Percentiles rank a stretch among this genome's conserved stretches.
These are phyloP conservation scores for Rutstroemia sp. DNA, from an alignment of 2,329 filamentous ascomycete genomes.

Conservation along the genomic window DNA sequence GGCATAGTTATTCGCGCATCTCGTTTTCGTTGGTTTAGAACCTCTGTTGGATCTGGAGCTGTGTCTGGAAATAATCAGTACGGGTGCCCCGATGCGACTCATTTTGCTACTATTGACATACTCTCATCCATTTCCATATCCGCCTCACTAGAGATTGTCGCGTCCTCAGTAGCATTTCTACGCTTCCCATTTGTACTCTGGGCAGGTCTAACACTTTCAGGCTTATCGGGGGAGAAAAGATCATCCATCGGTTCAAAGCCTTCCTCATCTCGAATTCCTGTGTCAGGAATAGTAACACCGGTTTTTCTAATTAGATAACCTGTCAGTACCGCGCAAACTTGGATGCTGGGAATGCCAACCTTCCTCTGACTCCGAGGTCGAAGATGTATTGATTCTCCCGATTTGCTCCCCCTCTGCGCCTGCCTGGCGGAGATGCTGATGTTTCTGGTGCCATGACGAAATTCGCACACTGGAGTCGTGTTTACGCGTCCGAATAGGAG, in stretches of 20 bases:
- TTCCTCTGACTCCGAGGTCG: constrained; percentile 42
- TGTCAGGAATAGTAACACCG: constrained; percentile 72
- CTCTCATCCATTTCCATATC: constrained; percentile 59
- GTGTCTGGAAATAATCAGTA: constrained; percentile 34
- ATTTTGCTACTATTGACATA: constrained; percentile 28
- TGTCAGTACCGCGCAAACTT: constrained; percentile 8
- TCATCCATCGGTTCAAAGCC: constrained; percentile 83
- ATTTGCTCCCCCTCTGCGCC: constrained; percentile 24
- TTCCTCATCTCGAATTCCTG: constrained; percentile 77
- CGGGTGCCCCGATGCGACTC: neutral
- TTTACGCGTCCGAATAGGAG: neutral
- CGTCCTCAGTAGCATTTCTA: constrained; percentile 28
- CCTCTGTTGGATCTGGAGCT: constrained; percentile 39
- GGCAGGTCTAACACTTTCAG: constrained; percentile 10
- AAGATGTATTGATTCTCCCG: constrained; percentile 39
- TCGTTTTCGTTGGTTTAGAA: constrained; percentile 33
- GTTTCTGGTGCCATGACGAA: constrained; percentile 6
- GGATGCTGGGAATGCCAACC: constrained; percentile 31
- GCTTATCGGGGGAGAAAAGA: constrained; percentile 76
- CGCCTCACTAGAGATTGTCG: constrained; percentile 43
- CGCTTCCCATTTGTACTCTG: constrained; percentile 10
- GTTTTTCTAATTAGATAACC: constrained; percentile 61
- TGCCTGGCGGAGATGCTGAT: constrained; percentile 12
- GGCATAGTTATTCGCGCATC: constrained; percentile 23
- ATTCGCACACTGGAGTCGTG: neutral